These are phyloP conservation scores for Capsicum baccatum DNA, from an alignment of 257 asterid species.

Conservation along the genomic window DNA sequence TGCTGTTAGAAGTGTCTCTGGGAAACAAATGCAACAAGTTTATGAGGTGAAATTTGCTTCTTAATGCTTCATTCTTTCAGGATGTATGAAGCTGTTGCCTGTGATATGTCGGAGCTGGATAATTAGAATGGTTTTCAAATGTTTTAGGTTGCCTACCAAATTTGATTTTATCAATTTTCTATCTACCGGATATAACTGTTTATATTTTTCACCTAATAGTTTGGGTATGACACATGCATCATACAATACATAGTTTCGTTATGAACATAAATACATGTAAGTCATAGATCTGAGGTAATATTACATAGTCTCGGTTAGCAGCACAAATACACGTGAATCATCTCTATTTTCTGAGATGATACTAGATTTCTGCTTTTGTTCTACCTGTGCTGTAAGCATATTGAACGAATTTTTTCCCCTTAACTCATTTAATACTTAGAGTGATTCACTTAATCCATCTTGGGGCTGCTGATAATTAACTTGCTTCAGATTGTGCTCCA, in stretches of 20 bases:
- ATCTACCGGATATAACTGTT: not conserved
- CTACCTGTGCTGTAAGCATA: not conserved
- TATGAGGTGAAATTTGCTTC: slow-evolving; percentile 65
- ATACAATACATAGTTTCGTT: not conserved
- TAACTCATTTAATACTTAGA: not conserved
- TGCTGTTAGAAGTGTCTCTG: slow-evolving; percentile 70
- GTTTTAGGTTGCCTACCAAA: not conserved
- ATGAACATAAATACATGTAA: not conserved
- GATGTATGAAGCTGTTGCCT: not conserved
- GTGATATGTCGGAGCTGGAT: not conserved
- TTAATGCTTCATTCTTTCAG: slow-evolving; percentile 19
- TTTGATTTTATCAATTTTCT: not conserved
- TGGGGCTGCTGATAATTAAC: slow-evolving; percentile 12
- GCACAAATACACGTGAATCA: slow-evolving; percentile 7
- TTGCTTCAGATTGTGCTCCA: slow-evolving; percentile 24
- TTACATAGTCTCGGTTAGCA: not conserved
- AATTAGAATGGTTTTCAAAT: slow-evolving; percentile 12
- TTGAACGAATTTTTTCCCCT: not conserved
- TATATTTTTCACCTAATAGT: not conserved
- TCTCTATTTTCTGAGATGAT: not conserved
- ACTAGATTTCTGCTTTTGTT: not conserved
- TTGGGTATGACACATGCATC: not conserved
- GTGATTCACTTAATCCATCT: slow-evolving; percentile 24
- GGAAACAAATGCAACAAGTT: slow-evolving; percentile 81
- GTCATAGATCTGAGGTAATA: not conserved